Evolutionary conservation across 2,329 filamentous ascomycete genomes (phyloP).

Genomic region (Sclerotinia trifoliorum): DNA sequence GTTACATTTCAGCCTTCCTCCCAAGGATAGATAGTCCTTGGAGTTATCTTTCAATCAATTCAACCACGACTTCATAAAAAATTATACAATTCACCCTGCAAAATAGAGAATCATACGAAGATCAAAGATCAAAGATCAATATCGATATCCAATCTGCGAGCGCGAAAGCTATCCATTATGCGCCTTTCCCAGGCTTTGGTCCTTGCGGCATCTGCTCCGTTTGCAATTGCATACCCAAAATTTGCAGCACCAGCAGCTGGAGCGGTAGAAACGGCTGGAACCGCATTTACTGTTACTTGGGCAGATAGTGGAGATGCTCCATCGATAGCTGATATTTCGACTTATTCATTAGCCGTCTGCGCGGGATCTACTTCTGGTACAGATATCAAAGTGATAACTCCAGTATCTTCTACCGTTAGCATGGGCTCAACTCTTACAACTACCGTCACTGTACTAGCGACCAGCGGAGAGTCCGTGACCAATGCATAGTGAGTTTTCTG

Average conservation of each 20-base stretch:
- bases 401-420: neutral
- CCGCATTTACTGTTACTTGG: slow-evolving; percentile 55
- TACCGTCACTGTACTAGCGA: slow-evolving; percentile 34
- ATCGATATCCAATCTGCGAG: slow-evolving; percentile 10
- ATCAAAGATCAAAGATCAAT: neutral
- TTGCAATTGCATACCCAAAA: slow-evolving; percentile 40
- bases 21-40: neutral
- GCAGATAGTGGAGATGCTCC: slow-evolving; percentile 53
- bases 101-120: neutral
- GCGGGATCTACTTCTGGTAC: slow-evolving; percentile 56
- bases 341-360: slow-evolving; percentile 59
- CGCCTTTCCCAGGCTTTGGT: slow-evolving; percentile 28
- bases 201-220: slow-evolving; percentile 30
- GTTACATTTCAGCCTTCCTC: neutral
- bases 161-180: slow-evolving; percentile 28
- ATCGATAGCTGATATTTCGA: slow-evolving; percentile 48
- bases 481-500: slow-evolving; percentile 40
- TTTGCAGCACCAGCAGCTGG: slow-evolving; percentile 55
- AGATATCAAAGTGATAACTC: neutral
- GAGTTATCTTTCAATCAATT: neutral
- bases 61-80: neutral
- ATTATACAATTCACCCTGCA: neutral
- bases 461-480: slow-evolving; percentile 32
- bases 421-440: slow-evolving; percentile 16
- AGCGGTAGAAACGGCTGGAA: slow-evolving; percentile 48